Evolutionary conservation across 2,329 filamentous ascomycete species (phyloP).

Genomic region (Apiospora hydei): DNA sequence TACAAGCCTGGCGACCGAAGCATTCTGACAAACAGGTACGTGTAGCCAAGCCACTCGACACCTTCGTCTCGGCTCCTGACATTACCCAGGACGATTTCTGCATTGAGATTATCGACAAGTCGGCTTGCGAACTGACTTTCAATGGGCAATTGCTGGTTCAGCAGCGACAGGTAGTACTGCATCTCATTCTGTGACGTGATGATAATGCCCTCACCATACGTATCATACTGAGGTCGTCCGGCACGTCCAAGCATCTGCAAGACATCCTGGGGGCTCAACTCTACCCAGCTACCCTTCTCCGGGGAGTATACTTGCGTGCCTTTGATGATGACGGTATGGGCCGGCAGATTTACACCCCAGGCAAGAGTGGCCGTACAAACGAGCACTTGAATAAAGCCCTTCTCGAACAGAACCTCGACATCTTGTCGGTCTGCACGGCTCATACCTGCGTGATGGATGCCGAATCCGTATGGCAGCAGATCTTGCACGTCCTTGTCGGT

Average conservation of each 20-base stretch:
- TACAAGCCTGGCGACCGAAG: slow-evolving; percentile 93
- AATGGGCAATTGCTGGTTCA: slow-evolving; percentile 97
- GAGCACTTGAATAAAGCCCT: slow-evolving; percentile 91
- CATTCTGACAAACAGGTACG: slow-evolving; percentile 98
- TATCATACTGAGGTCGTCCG: slow-evolving; percentile 94
- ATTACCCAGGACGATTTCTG: slow-evolving; percentile 94
- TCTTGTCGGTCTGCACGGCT: slow-evolving; percentile 92
- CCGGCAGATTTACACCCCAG: slow-evolving; percentile 98
- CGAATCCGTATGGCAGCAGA: slow-evolving; percentile 92
- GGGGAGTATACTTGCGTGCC: slow-evolving; percentile 98
- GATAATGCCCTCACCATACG: slow-evolving; percentile 97
- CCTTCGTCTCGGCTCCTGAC: slow-evolving; percentile 90
- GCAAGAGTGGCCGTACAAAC: slow-evolving; percentile 98
- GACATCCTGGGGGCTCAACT: slow-evolving; percentile 95
- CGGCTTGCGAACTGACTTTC: slow-evolving; percentile 95
- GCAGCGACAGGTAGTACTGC: slow-evolving; percentile 93
- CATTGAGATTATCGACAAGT: slow-evolving; percentile 94
- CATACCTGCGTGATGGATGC: slow-evolving; percentile 98
- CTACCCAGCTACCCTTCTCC: slow-evolving; percentile 98
- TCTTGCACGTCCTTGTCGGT: slow-evolving; percentile 91
- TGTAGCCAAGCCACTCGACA: slow-evolving; percentile 99
- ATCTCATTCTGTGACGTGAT: slow-evolving; percentile 96
- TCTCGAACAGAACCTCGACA: slow-evolving; percentile 92
- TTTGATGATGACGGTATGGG: slow-evolving; percentile 98
- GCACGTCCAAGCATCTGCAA: slow-evolving; percentile 98